Evolutionary conservation across 805 yeast species (phyloP).

Genomic region (Saturnispora halmiae): DNA sequence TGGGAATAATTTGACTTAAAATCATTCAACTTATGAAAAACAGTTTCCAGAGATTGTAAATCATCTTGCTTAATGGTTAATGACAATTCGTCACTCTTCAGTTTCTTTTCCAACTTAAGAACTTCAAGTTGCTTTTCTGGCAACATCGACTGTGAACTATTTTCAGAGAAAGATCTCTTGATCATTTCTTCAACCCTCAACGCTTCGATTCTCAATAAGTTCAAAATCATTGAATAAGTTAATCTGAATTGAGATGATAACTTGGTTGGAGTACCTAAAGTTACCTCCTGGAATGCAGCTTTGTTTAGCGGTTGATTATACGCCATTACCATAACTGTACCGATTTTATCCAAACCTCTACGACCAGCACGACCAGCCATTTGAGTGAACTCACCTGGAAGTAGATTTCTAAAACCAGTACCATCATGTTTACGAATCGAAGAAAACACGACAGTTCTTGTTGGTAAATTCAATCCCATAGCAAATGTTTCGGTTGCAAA

Average conservation of each 20-base stretch:
- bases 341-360: constrained; percentile 87
- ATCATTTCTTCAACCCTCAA: constrained; percentile 97
- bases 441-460: constrained; percentile 90
- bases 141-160: constrained; percentile 69
- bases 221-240: constrained; percentile 92
- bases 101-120: constrained; percentile 39
- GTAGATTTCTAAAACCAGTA: constrained; percentile 61
- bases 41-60: constrained; percentile 34
- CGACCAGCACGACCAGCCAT: constrained; percentile 99
- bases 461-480: constrained; percentile 95
- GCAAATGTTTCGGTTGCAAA: constrained; percentile 99
- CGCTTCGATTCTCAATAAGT: constrained; percentile 86
- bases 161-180: constrained; percentile 89
- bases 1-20: constrained; percentile 37
- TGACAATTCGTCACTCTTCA: constrained; percentile 24
- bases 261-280: constrained; percentile 84
- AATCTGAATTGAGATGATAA: constrained; percentile 85
- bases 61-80: constrained; percentile 33
- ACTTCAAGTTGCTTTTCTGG: constrained; percentile 78
- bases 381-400: constrained; percentile 96
- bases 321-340: constrained; percentile 91
- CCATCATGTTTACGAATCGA: constrained; percentile 89
- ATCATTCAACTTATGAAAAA: constrained; percentile 29
- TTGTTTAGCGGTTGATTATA: constrained; percentile 54
- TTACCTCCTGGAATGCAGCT: constrained; percentile 63